phyloP scores from a whole-genome alignment of 2,329 filamentous ascomycete species.

The Venturia oleaginea region DNA sequence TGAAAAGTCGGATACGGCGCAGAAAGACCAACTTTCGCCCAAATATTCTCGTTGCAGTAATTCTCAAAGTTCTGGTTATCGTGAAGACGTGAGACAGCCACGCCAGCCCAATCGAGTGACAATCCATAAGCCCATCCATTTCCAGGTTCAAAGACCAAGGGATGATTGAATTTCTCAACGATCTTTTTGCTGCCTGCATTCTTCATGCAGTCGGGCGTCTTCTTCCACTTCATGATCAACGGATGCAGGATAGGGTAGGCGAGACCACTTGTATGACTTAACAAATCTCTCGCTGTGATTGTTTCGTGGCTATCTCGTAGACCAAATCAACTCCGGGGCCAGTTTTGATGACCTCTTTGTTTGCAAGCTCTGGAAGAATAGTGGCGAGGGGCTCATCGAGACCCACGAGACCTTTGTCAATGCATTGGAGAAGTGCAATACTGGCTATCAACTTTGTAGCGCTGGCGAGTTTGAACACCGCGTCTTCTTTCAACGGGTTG shows the following conservation, averaged over 20 bases:
- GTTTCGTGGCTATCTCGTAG: background rate
- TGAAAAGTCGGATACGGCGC: slow-evolving; percentile 21
- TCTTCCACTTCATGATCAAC: slow-evolving; percentile 31
- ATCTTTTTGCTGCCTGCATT: slow-evolving; percentile 26
- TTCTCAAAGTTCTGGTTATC: slow-evolving; percentile 23
- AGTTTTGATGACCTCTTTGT: background rate
- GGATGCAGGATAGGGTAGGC: slow-evolving; percentile 36
- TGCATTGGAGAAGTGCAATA: slow-evolving; percentile 14
- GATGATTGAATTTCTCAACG: slow-evolving; percentile 29
- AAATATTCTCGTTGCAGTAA: slow-evolving; percentile 14
- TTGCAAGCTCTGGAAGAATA: slow-evolving; percentile 17
- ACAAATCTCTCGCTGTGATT: slow-evolving; percentile 27
- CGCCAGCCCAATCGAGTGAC: slow-evolving; percentile 40
- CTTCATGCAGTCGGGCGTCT: background rate
- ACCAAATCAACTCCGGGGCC: background rate
- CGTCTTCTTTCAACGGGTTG: slow-evolving; percentile 13
- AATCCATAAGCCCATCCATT: slow-evolving; percentile 43
- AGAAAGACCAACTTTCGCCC: slow-evolving; percentile 8
- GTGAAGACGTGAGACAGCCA: slow-evolving; percentile 33
- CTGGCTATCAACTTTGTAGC: slow-evolving; percentile 14
- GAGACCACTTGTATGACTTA: slow-evolving; percentile 43
- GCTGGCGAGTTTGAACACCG: slow-evolving; percentile 20
- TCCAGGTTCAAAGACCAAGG: slow-evolving; percentile 34
- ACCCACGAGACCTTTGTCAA: slow-evolving; percentile 12
- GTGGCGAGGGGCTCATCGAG: slow-evolving; percentile 17